Evolutionary conservation across 2,329 filamentous ascomycete genomes (phyloP), one percentile per base, ranked within the genome.

Genomic region (Thielaviopsis euricoi): DNA sequence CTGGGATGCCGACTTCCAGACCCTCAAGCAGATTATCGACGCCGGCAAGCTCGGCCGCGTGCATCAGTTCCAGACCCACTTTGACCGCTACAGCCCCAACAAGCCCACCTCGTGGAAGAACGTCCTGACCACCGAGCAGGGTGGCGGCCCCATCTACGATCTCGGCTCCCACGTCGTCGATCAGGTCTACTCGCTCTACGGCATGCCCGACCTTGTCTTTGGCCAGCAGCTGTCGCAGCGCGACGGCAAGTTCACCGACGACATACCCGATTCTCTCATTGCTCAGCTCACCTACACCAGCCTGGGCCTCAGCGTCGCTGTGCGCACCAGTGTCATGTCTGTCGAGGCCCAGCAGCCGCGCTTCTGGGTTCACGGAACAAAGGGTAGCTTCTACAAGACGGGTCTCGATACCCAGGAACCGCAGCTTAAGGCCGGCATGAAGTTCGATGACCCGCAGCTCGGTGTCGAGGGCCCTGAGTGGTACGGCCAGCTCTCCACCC

Each of bases 61-160:
- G 46, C 77, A 85, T 57, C 86, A 91, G 70, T 87, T 86, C 65
- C 81, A 89, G 69, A 85, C 84, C 22, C 86, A 90, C 71, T 90
- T 90, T 66, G 87, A 91, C 68, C 81, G 87, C 19, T 83, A 86
- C 71, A 79, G 82, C 19, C 74, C 83, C 15, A 74, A 75, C 29
- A 73, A 76, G 46, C 78, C 81, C 25, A 67, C 73, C 58, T 75
- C 71, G 54, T 91, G 87, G 87, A 89, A 89, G 74, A 78, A 76
- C 46, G 68, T 67, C 15, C 73, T 85, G 57, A 70, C 74, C 65
- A 67, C 71, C 19, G 74, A 82, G n/a, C n/a, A n/a, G 17, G 86
- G 82, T 12, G 82, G 83, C 46, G 83, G 85, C 40, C 82, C 75
- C 22, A 72, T 89, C 22, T 90, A 85, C 65, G 87, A 90, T 65